These are phyloP conservation scores for Psilocybe cubensis DNA, from an alignment of 768 basidiomycete species.

Conservation along the genomic window DNA sequence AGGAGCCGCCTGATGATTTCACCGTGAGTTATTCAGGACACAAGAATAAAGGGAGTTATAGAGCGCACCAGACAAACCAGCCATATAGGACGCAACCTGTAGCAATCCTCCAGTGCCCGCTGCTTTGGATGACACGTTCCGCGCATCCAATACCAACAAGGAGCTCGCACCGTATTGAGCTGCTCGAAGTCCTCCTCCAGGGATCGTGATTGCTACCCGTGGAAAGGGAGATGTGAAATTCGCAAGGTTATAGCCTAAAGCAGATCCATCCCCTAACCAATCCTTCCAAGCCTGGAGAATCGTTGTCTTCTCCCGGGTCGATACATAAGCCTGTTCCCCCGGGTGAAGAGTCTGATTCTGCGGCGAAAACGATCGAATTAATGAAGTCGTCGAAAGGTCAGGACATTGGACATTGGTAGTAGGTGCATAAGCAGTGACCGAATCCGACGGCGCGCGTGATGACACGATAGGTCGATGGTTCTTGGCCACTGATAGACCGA, in stretches of 20 bases:
- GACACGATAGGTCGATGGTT: not conserved
- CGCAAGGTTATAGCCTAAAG: conserved; percentile 55
- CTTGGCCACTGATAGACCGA: not conserved
- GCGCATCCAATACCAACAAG: conserved; percentile 59
- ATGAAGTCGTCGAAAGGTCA: conserved; percentile 43
- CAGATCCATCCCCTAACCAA: conserved; percentile 61
- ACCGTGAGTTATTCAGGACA: not conserved
- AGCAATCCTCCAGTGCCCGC: conserved; percentile 69
- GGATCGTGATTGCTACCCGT: conserved; percentile 64
- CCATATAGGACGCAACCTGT: conserved; percentile 71
- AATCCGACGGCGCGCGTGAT: conserved; percentile 1
- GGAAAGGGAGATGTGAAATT: conserved; percentile 46
- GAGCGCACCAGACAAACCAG: conserved; percentile 63
- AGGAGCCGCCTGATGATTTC: conserved; percentile 63
- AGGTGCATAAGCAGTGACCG: conserved; percentile 53
- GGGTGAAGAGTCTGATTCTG: conserved; percentile 54
- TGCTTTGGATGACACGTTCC: conserved; percentile 58
- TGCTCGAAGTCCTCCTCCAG: conserved; percentile 73
- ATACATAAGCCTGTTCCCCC: conserved; percentile 51
- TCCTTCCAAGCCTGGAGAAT: conserved; percentile 54
- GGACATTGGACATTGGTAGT: conserved; percentile 52
- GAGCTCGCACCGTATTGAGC: conserved; percentile 69
- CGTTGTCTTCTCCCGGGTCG: conserved; percentile 40
- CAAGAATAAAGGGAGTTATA: not conserved
- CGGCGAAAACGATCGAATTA: conserved; percentile 56